These are phyloP conservation scores for Capsicum pubescens DNA, from an alignment of 257 asterid species.

Conservation along the genomic window DNA sequence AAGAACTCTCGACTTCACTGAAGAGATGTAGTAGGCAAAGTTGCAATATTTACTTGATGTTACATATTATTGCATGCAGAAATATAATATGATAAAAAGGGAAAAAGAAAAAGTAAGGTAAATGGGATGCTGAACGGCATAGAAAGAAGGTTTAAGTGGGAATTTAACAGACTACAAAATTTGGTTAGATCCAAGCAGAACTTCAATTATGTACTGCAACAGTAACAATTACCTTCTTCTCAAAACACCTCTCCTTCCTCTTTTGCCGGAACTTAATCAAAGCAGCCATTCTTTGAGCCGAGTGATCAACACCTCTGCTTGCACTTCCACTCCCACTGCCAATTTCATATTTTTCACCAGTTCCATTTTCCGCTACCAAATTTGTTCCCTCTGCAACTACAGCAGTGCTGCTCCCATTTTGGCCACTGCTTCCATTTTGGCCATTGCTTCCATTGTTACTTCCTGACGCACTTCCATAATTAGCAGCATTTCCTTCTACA, in stretches of 20 bases:
- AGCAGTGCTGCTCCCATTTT: constrained; percentile 46
- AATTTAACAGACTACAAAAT: background rate
- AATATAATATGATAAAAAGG: background rate
- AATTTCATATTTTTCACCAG: constrained; percentile 36
- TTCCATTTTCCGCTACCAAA: constrained; percentile 39
- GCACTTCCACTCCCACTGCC: constrained; percentile 41
- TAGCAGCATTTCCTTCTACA: constrained; percentile 48
- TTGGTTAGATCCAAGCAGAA: background rate
- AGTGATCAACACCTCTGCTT: constrained; percentile 42
- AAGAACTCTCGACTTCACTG: background rate
- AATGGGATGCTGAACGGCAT: background rate
- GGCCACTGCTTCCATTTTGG: constrained; percentile 53
- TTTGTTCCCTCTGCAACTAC: constrained; percentile 48
- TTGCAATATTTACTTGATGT: constrained; percentile 10
- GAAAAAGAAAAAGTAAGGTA: background rate
- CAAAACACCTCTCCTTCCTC: constrained; percentile 59
- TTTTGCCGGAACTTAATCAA: constrained; percentile 54
- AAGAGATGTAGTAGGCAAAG: constrained; percentile 7
- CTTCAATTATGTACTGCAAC: constrained; percentile 12
- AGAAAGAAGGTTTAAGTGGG: background rate
- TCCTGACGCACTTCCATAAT: constrained; percentile 58
- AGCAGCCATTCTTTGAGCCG: constrained; percentile 52
- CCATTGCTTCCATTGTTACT: constrained; percentile 52
- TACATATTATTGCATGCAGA: background rate
- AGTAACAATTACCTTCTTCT: constrained; percentile 49